Conservation (phyloP, 2,329 filamentous ascomycete genomes). For the Reticulascus tulasneorum region DNA sequence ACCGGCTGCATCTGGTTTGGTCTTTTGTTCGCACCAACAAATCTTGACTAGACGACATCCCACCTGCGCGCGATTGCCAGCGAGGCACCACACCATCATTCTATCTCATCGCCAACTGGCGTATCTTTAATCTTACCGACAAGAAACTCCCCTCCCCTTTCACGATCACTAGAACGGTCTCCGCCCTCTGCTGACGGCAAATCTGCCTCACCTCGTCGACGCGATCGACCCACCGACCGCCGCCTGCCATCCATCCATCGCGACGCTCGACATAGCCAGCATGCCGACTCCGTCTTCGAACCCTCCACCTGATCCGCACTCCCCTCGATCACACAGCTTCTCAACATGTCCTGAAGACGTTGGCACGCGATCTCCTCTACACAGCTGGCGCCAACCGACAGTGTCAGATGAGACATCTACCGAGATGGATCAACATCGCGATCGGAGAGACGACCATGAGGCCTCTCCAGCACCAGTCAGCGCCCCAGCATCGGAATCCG, state of each 20-base stretch:
- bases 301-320: slow-evolving; percentile 31
- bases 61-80: too few species aligned
- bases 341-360: slow-evolving; percentile 42
- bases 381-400: slow-evolving; percentile 12
- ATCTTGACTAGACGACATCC: too few species aligned
- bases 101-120: too few species aligned
- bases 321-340: slow-evolving; percentile 32
- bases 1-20: too few species aligned
- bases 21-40: too few species aligned
- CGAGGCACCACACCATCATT: too few species aligned
- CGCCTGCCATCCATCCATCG: slow-evolving; percentile 12
- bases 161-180: slow-evolving; percentile 10
- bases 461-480: slow-evolving; percentile 21
- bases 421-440: slow-evolving; percentile 22
- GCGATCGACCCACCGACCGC: slow-evolving; percentile 11
- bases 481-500: slow-evolving; percentile 7
- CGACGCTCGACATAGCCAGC: slow-evolving; percentile 14
- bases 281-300: slow-evolving; percentile 46
- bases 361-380: slow-evolving; percentile 12
- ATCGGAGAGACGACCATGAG: slow-evolving; percentile 19
- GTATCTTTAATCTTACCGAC: too few species aligned
- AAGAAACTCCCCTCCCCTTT: slow-evolving; percentile 8
- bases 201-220: slow-evolving; percentile 13
- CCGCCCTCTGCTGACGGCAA: slow-evolving; percentile 13
- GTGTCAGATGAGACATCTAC: slow-evolving; percentile 4